Evolutionary conservation across 148 eudicot genomes (phyloP), one percentile per base, ranked within the genome.

Genomic region (Rhododendron kiyosumense): DNA sequence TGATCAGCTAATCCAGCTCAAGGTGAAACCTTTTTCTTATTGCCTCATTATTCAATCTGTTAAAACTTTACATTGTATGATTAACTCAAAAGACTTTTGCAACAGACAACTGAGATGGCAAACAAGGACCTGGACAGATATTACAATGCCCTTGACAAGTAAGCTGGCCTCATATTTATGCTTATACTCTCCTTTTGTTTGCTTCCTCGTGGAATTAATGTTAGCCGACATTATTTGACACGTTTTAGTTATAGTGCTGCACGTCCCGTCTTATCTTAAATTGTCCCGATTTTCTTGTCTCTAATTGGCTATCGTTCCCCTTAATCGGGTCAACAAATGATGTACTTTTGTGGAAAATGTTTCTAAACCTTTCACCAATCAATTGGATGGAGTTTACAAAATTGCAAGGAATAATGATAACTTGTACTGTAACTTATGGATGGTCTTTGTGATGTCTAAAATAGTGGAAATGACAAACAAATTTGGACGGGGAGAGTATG

Each of bases 141-240:
- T 89, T 94, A 95, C 90, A 95, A 89, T 88, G 99, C 99, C 73
- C 98, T 97, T 85, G 99, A 97, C 94, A 97, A 97, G 99, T 97
- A 88, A 93, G 99, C 81, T 74, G 34, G 76, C 82, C 18, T 49
- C 30, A n/a, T 41, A 80, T 79, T 1, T 45, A 73, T 49, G 17
- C 34, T 57, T 48, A 14, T 34, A 18, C 34, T 80, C n/a, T 61
- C 32, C 51, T 49, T 41, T 71, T 85, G 3, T 49, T 45, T 59
- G 78, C 34, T 69, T 20, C 13, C 30, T 46, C 12, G 32, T 48
- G 81, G 81, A 26, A 4, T 79, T 78, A 79, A 26, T 20, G 24
- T 38, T 43, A 41, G 81, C 57, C 24, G 18, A 6, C 30, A 52
- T 0, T 30, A 52, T 51, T 26, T 15, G 22, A 54, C 61, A 51